Conservation (phyloP, 129 eudicot genomes). For the Lactuca saligna region DNA sequence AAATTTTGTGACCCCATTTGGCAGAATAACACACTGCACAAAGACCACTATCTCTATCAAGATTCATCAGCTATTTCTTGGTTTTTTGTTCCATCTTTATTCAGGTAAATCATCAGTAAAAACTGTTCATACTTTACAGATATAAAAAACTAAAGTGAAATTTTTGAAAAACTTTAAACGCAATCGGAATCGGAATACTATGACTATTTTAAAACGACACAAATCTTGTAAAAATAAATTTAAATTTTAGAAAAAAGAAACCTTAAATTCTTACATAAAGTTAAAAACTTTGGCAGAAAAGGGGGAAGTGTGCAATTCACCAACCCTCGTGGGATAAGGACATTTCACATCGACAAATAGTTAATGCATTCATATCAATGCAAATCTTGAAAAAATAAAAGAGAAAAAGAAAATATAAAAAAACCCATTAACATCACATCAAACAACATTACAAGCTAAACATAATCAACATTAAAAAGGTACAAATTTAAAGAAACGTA, state of each 20-base stretch:
- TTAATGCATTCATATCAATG: constrained; percentile 34
- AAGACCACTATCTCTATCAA: constrained; percentile 35
- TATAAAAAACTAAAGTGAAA: constrained; percentile 13
- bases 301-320: constrained; percentile 37
- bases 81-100: constrained; percentile 29
- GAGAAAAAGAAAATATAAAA: not conserved
- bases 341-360: constrained; percentile 32
- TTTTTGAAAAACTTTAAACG: constrained; percentile 1
- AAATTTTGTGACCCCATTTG: constrained; percentile 29
- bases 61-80: constrained; percentile 25
- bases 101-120: constrained; percentile 33
- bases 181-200: not conserved
- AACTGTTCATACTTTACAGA: constrained; percentile 30
- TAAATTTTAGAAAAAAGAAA: not conserved
- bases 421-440: constrained; percentile 8
- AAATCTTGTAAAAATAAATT: constrained; percentile 12
- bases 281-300: constrained; percentile 34
- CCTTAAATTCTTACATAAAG: constrained; percentile 26
- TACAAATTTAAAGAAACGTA: not conserved
- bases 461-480: constrained; percentile 7
- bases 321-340: constrained; percentile 45
- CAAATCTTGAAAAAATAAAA: constrained; percentile 10
- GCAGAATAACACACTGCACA: constrained; percentile 41
- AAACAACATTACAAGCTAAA: constrained; percentile 16
- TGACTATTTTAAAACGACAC: not conserved